A percentile compares a stretch with the other conserved stretches of the same genome.
Evolutionary conservation across 2,329 filamentous ascomycete genomes (phyloP).

Genomic region (Xylaria sp.): DNA sequence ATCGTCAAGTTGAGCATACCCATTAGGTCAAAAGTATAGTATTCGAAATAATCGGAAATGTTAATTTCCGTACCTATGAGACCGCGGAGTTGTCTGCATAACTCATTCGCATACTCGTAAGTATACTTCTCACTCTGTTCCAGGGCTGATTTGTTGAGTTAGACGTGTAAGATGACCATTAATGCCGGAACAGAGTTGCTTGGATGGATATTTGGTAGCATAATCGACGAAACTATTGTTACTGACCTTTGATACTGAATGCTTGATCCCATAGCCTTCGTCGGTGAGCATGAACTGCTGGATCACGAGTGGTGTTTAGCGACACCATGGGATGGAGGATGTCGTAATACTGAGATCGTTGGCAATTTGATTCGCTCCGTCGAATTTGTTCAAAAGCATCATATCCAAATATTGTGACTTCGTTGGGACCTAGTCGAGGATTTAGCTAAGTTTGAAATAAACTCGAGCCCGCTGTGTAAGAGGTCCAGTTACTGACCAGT

Average conservation of each 20-base stretch:
- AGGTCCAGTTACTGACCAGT: background rate
- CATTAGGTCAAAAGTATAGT: background rate
- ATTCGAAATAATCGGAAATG: background rate
- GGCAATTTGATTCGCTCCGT: background rate
- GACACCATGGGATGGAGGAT: background rate
- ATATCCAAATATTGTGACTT: background rate
- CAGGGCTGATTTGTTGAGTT: background rate
- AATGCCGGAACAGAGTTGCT: too few species aligned
- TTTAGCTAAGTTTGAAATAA: background rate
- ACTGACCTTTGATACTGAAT: background rate
- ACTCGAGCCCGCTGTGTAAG: too few species aligned
- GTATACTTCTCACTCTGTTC: background rate
- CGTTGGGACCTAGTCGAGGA: background rate
- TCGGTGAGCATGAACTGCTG: background rate
- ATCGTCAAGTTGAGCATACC: background rate
- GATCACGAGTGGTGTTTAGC: background rate
- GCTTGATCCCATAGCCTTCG: background rate
- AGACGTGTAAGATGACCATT: too few species aligned
- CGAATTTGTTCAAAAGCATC: background rate
- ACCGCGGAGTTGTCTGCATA: background rate
- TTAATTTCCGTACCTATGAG: background rate
- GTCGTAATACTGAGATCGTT: background rate
- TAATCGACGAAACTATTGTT: too few species aligned
- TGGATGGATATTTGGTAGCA: too few species aligned
- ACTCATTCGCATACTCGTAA: background rate